These are phyloP conservation scores for Rhododendron mucronatum DNA, from an alignment of 148 eudicot genomes.

Conservation along the genomic window DNA sequence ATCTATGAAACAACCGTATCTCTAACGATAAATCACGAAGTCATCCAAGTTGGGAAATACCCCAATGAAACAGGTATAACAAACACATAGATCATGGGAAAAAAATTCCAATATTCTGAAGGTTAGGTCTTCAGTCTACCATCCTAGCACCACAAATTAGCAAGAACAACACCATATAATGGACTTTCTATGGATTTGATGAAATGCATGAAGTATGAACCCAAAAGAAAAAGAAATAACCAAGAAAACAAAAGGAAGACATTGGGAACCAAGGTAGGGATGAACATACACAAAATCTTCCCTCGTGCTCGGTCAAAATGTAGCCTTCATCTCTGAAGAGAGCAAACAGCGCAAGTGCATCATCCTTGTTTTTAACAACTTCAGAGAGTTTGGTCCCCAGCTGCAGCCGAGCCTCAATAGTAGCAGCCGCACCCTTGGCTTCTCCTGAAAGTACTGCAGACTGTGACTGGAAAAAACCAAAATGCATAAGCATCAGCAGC, in stretches of 20 bases:
- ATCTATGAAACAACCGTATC: background rate
- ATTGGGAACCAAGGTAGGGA: conserved; percentile 3
- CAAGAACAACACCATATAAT: background rate
- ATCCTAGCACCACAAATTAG: background rate
- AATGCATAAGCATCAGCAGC: conserved; percentile 2
- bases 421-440: conserved; percentile 84
- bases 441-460: conserved; percentile 47
- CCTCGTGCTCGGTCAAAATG: conserved; percentile 64
- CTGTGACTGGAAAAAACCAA: conserved; percentile 36
- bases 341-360: conserved; percentile 63
- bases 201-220: background rate
- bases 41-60: background rate
- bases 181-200: background rate
- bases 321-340: conserved; percentile 71
- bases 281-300: conserved; percentile 69
- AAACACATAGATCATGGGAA: background rate
- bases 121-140: background rate
- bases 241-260: background rate
- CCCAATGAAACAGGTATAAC: background rate
- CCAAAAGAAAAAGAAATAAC: too few relatives aligned
- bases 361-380: conserved; percentile 53
- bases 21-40: background rate
- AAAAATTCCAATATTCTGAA: background rate
- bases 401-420: conserved; percentile 62
- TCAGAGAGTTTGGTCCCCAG: conserved; percentile 81